These are phyloP conservation scores for Candida krabiensis DNA, from an alignment of 805 yeast species.

Conservation along the genomic window DNA sequence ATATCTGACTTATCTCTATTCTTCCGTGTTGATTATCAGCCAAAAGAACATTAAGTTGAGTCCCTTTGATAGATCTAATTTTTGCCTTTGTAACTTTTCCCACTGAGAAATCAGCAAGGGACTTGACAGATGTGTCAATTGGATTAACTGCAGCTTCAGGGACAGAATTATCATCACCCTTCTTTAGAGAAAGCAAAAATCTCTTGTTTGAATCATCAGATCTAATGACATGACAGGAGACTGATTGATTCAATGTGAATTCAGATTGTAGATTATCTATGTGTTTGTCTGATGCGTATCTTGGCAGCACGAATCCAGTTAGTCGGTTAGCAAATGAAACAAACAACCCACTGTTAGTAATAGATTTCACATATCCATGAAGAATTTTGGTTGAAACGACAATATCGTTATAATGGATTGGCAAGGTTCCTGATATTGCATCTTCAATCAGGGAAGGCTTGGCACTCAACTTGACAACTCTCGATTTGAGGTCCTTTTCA, in stretches of 20 bases:
- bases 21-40: constrained; percentile 82
- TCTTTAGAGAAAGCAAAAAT: constrained; percentile 64
- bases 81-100: constrained; percentile 64
- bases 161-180: constrained; percentile 21
- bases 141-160: constrained; percentile 50
- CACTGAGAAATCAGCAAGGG: constrained; percentile 50
- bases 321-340: constrained; percentile 77
- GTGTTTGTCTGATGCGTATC: constrained; percentile 58
- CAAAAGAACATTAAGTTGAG: constrained; percentile 71
- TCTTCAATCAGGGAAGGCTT: constrained; percentile 69
- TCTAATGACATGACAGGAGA: constrained; percentile 63
- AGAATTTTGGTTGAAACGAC: constrained; percentile 45
- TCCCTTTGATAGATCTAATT: constrained; percentile 62
- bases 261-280: constrained; percentile 52
- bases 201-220: constrained; percentile 69
- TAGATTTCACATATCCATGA: constrained; percentile 76
- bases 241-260: constrained; percentile 68
- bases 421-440: constrained; percentile 54
- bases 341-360: constrained; percentile 79
- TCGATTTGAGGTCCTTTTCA: constrained; percentile 61
- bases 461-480: constrained; percentile 60
- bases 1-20: constrained; percentile 72
- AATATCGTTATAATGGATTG: constrained; percentile 60
- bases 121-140: constrained; percentile 52
- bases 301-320: constrained; percentile 80